Evolutionary conservation across 352 stramenopile genomes (phyloP).

Genomic region (Blastocystis sp.): DNA sequence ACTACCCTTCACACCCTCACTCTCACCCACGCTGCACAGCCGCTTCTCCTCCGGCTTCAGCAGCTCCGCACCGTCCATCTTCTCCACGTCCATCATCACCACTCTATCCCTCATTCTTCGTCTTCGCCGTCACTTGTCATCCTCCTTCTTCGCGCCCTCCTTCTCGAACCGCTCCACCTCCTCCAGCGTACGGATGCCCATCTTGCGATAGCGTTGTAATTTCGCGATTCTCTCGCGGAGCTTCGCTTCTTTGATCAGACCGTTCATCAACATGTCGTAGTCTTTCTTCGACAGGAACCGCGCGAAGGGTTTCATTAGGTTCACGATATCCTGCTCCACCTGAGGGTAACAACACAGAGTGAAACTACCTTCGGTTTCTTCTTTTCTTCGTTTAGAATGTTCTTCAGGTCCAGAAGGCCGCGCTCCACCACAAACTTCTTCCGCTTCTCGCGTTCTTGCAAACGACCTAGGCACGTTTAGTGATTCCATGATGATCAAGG

Average conservation of each 20-base stretch:
- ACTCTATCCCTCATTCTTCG: conserved; percentile 69
- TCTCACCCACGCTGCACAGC: conserved; percentile 70
- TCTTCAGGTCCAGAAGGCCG: conserved; percentile 87
- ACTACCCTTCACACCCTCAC: conserved; percentile 85
- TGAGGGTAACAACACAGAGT: conserved; percentile 80
- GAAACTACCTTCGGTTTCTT: conserved; percentile 82
- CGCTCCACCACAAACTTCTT: conserved; percentile 87
- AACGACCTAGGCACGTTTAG: conserved; percentile 40
- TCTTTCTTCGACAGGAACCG: conserved; percentile 88
- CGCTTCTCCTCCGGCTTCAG: conserved; percentile 67
- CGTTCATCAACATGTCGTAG: conserved; percentile 81
- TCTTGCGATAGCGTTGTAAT: conserved; percentile 90
- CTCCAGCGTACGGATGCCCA: conserved; percentile 86
- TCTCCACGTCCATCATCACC: conserved; percentile 64
- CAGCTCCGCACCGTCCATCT: conserved; percentile 72
- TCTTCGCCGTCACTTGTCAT: conserved; percentile 84
- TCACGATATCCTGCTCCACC: conserved; percentile 89
- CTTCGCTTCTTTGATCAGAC: conserved; percentile 77
- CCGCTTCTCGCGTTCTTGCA: conserved; percentile 86
- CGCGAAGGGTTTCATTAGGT: conserved; percentile 88
- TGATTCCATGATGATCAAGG: background rate
- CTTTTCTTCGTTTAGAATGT: conserved; percentile 85
- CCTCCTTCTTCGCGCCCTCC: conserved; percentile 87
- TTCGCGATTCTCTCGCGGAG: conserved; percentile 91
- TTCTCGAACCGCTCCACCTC: conserved; percentile 90